These are phyloP conservation scores for Eucommia ulmoides DNA, from an alignment of 257 asterid genomes.

Conservation along the genomic window DNA sequence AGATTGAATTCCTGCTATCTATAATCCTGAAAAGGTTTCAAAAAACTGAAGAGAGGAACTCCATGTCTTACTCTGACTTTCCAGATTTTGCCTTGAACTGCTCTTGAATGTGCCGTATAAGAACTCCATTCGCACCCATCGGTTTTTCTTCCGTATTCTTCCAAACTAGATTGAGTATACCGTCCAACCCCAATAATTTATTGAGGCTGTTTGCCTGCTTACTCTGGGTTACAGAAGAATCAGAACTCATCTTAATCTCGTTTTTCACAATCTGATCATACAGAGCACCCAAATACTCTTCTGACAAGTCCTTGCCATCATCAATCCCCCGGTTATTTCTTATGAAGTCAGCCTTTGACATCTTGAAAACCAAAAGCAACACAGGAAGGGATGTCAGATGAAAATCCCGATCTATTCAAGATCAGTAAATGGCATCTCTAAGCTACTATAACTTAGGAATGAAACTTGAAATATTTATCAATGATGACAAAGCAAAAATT, in stretches of 20 bases:
- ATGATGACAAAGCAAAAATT: too few species aligned
- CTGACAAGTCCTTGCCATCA: conserved; percentile 88
- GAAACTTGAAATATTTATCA: background rate
- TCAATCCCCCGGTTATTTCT: conserved; percentile 97
- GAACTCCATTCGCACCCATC: conserved; percentile 75
- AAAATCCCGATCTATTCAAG: conserved; percentile 7
- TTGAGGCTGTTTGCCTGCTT: conserved; percentile 90
- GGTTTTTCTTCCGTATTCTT: conserved; percentile 93
- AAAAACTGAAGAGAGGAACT: conserved; percentile 1
- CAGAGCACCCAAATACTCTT: conserved; percentile 78
- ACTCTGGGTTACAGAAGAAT: conserved; percentile 66
- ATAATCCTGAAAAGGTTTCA: background rate
- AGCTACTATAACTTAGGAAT: too few species aligned
- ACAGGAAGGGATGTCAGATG: conserved; percentile 22
- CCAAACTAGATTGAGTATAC: conserved; percentile 95
- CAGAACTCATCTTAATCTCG: conserved; percentile 92
- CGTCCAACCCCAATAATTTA: conserved; percentile 82
- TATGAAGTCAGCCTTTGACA: conserved; percentile 94
- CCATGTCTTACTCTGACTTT: conserved; percentile 73
- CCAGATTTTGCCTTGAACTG: conserved; percentile 88
- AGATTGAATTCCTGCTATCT: background rate
- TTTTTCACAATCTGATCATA: conserved; percentile 91
- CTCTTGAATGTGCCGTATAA: conserved; percentile 89
- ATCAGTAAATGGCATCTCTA: conserved; percentile 8
- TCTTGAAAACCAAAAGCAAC: conserved; percentile 44